A percentile compares a stretch with the other conserved stretches of the same genome.
Conservation (phyloP, 148 eudicot species). For the Gaultheria prostrata region DNA sequence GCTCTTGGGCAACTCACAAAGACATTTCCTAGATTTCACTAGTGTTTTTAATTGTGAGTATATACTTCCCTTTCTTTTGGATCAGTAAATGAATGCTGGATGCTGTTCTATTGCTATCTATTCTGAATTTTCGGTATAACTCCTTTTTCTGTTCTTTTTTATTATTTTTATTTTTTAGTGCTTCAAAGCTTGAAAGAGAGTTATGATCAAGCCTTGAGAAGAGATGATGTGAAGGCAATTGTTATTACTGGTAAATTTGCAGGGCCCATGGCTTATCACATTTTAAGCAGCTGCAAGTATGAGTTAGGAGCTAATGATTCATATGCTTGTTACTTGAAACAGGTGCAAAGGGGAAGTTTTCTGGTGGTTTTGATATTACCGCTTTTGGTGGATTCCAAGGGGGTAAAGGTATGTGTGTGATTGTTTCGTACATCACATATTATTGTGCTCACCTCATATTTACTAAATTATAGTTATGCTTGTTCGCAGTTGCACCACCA, state of each 20-base stretch:
- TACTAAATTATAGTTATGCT: conserved; percentile 16
- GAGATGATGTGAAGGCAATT: conserved; percentile 93
- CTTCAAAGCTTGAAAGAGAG: conserved; percentile 66
- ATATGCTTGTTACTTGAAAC: conserved; percentile 19
- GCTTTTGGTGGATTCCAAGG: conserved; percentile 70
- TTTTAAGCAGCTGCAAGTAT: conserved; percentile 3
- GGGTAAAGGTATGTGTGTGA: conserved; percentile 46
- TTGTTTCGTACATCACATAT: conserved; percentile 4
- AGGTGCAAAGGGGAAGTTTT: conserved; percentile 90
- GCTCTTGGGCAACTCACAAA: neutral
- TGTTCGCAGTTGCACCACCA: conserved; percentile 49
- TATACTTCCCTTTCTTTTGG: neutral
- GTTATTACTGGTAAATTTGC: conserved; percentile 74
- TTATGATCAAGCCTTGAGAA: conserved; percentile 63
- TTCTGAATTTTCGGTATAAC: neutral
- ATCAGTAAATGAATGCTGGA: neutral
- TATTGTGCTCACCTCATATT: neutral
- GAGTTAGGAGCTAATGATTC: conserved; percentile 12
- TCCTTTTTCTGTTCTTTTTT: neutral
- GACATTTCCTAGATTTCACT: neutral
- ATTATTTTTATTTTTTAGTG: conserved; percentile 40
- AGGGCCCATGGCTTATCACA: conserved; percentile 6
- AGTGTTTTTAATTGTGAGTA: neutral
- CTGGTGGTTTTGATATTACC: conserved; percentile 92
- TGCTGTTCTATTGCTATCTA: neutral